A percentile compares a stretch with the other conserved stretches of the same genome.
Evolutionary conservation across 768 basidiomycete genomes (phyloP).

Genomic region (Boletus rubropictus): DNA sequence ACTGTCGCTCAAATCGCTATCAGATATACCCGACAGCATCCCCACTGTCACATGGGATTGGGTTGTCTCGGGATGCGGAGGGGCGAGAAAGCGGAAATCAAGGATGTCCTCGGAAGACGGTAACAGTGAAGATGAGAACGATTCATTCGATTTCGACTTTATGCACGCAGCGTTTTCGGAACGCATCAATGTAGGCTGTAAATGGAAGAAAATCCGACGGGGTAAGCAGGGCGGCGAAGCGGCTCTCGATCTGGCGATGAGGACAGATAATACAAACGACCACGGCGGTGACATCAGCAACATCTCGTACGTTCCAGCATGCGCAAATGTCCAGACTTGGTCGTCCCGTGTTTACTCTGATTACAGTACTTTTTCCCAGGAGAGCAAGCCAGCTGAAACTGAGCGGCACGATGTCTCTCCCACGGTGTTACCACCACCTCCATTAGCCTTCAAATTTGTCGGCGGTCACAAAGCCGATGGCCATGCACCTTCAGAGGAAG

Average conservation of each 20-base stretch:
- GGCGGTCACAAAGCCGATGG: constrained; percentile 1
- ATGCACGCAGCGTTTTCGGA: constrained; percentile 44
- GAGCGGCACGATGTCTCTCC: constrained; percentile 4
- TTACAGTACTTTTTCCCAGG: constrained; percentile 36
- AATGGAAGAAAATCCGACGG: constrained; percentile 14
- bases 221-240: background rate
- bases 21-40: constrained; percentile 59
- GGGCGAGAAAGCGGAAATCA: constrained; percentile 14
- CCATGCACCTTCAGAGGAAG: background rate
- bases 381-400: constrained; percentile 7
- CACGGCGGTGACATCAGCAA: constrained; percentile 35
- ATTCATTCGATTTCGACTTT: constrained; percentile 34
- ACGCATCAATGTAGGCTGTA: constrained; percentile 41
- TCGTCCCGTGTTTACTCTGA: constrained; percentile 12
- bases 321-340: background rate
- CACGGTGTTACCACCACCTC: constrained; percentile 22
- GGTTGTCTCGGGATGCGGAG: constrained; percentile 41
- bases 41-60: constrained; percentile 63
- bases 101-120: background rate
- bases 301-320: constrained; percentile 40
- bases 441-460: constrained; percentile 14
- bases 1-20: constrained; percentile 45
- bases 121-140: constrained; percentile 3
- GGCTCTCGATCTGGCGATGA: background rate
- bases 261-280: background rate